Conservation (phyloP, 23 red algal species). For the Cyanidiococcus yangmingshanensis region DNA sequence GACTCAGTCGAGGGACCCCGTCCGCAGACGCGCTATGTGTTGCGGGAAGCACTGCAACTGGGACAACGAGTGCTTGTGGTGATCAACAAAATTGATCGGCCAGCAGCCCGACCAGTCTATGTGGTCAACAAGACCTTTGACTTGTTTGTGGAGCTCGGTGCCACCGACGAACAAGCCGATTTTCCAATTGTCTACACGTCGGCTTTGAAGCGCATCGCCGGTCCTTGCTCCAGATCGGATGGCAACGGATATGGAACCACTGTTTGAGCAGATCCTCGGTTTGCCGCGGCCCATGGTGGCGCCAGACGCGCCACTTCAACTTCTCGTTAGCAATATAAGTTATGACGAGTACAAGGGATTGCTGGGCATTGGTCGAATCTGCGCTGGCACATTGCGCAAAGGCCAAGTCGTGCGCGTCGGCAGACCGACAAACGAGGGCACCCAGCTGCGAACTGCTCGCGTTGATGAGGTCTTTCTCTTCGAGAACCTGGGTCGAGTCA, state of each 20-base stretch:
- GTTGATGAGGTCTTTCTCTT: conserved; percentile 67
- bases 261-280: conserved; percentile 52
- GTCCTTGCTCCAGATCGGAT: conserved; percentile 31
- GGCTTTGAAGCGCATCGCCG: conserved; percentile 46
- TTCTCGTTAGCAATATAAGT: conserved; percentile 66
- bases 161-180: conserved; percentile 79
- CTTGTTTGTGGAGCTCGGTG: conserved; percentile 81
- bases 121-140: conserved; percentile 86
- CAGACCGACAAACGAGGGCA: conserved; percentile 18
- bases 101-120: conserved; percentile 53
- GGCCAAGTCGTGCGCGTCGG: conserved; percentile 38
- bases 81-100: conserved; percentile 93
- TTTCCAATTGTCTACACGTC: conserved; percentile 65
- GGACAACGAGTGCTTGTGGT: conserved; percentile 63
- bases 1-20: conserved; percentile 85
- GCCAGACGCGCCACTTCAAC: conserved; percentile 48
- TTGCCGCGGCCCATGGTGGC: conserved; percentile 54
- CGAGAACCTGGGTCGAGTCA: conserved; percentile 62
- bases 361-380: conserved; percentile 57
- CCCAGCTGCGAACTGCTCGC: conserved; percentile 17
- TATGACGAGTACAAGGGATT: conserved; percentile 88
- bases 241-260: conserved; percentile 47
- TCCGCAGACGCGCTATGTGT: conserved; percentile 79
- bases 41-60: conserved; percentile 72
- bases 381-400: conserved; percentile 36